Conservation (phyloP, 2,329 filamentous ascomycete species). For the Fusarium chaquense region DNA sequence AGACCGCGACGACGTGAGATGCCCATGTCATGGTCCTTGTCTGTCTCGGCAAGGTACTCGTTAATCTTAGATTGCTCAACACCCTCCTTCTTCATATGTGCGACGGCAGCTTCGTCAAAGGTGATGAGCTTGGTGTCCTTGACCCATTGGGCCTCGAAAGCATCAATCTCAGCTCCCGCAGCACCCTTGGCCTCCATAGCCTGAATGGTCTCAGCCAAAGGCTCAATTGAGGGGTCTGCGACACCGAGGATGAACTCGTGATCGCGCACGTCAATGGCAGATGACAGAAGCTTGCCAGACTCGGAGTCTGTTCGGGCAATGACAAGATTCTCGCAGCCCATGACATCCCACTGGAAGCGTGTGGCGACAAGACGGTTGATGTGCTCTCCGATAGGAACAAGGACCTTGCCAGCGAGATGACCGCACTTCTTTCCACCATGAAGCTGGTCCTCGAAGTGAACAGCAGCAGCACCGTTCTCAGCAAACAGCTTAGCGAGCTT, state of each 20-base stretch:
- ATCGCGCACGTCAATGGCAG: conserved; percentile 91
- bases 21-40: conserved; percentile 77
- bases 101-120: conserved; percentile 89
- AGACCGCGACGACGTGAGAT: conserved; percentile 81
- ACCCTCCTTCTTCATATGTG: conserved; percentile 76
- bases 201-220: conserved; percentile 89
- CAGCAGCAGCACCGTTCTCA: conserved; percentile 94
- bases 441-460: conserved; percentile 98
- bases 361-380: conserved; percentile 94
- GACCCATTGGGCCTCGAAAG: conserved; percentile 88
- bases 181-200: conserved; percentile 88
- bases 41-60: conserved; percentile 73
- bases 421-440: conserved; percentile 99
- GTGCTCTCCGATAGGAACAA: conserved; percentile 94
- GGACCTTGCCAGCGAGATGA: conserved; percentile 93
- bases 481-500: conserved; percentile 98
- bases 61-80: conserved; percentile 73
- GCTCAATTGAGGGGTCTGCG: conserved; percentile 77
- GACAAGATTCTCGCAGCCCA: conserved; percentile 94
- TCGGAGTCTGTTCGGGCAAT: conserved; percentile 97
- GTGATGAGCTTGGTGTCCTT: conserved; percentile 86
- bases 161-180: conserved; percentile 82
- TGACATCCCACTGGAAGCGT: conserved; percentile 97
- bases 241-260: conserved; percentile 97
- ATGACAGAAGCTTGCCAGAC: conserved; percentile 89